Evolutionary conservation across 768 basidiomycete genomes (phyloP).

Genomic region (Amanita rubescens): DNA sequence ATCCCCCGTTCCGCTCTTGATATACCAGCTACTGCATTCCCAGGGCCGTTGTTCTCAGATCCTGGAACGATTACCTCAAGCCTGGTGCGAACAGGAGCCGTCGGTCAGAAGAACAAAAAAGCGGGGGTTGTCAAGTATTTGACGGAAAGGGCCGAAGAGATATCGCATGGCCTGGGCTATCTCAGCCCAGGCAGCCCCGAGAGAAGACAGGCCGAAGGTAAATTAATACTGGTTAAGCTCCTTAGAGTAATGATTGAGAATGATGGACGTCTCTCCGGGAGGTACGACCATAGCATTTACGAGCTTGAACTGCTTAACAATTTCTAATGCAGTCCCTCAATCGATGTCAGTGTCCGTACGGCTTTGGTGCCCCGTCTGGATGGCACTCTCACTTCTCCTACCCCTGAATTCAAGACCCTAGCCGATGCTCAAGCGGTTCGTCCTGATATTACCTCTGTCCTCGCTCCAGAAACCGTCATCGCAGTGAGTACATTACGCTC

Average conservation of each 20-base stretch:
- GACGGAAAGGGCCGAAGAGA: constrained; percentile 64
- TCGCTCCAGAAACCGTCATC: constrained; percentile 37
- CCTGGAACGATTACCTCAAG: constrained; percentile 55
- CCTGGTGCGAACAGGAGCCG: constrained; percentile 62
- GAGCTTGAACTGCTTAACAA: background rate
- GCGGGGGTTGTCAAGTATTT: constrained; percentile 71
- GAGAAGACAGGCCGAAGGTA: constrained; percentile 63
- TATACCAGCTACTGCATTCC: constrained; percentile 51
- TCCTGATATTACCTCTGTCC: background rate
- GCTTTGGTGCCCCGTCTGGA: constrained; percentile 59
- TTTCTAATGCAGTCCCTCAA: constrained; percentile 36
- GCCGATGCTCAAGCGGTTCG: constrained; percentile 21
- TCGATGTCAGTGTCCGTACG: constrained; percentile 70
- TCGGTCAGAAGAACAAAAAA: constrained; percentile 80
- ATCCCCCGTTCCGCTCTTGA: constrained; percentile 62
- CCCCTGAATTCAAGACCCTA: constrained; percentile 23
- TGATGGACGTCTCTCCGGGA: constrained; percentile 82
- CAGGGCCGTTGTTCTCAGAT: constrained; percentile 84
- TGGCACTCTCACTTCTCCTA: constrained; percentile 16
- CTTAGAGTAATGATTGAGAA: constrained; percentile 80
- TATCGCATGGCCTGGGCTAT: constrained; percentile 71
- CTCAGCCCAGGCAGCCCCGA: constrained; percentile 44
- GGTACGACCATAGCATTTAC: constrained; percentile 35
- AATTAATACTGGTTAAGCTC: constrained; percentile 64
- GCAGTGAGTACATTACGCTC: constrained; percentile 52